Evolutionary conservation across 139 green algal species (phyloP), one percentile per base, ranked within the genome.

Genomic region (Chlamydomonas schloesseri): DNA sequence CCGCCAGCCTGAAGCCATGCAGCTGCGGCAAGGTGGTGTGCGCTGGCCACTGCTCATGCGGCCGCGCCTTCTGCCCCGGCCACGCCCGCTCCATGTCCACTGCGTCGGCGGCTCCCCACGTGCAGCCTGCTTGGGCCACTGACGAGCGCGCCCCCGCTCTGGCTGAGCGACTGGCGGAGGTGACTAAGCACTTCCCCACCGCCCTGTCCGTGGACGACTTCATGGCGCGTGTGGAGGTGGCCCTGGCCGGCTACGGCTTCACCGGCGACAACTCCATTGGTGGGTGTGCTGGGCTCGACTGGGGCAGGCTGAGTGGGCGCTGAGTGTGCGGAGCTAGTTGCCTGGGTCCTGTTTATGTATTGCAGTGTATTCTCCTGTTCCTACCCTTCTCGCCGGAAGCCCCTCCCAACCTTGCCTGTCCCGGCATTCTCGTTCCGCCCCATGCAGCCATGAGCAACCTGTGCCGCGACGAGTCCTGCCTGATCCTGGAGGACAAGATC

Each of bases 391-490:
- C n/a, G n/a, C n/a, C n/a, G n/a, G n/a, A n/a, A n/a, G n/a, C n/a
- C n/a, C n/a, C n/a, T n/a, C n/a, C n/a, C n/a, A n/a, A n/a, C n/a
- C n/a, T n/a, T n/a, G n/a, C n/a, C n/a, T n/a, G n/a, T n/a, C n/a
- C n/a, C n/a, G n/a, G n/a, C n/a, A 8, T 50, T 50, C 42, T 5
- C 42, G 42, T 50, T 50, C n/a, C n/a, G n/a, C n/a, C 8, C 6
- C 42, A 13, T 50, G 8, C 90, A 95, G 94, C 94, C 65, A 94
- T 96, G 89, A 93, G 90, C 86, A 97, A 97, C 91, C 89, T 98
- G 84, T 98, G 96, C 94, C 93, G 96, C 77, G 96, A 98, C 84
- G 96, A 98, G 93, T 89, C 95, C 33, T 97, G 92, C n/a, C 62
- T 83, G 6, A 83, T 92, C 80, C 89, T 98, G 53, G 94, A 96